Base-by-base conservation (phyloP, 2,329 filamentous ascomycete genomes). In the Coniochaeta sp. region DNA sequence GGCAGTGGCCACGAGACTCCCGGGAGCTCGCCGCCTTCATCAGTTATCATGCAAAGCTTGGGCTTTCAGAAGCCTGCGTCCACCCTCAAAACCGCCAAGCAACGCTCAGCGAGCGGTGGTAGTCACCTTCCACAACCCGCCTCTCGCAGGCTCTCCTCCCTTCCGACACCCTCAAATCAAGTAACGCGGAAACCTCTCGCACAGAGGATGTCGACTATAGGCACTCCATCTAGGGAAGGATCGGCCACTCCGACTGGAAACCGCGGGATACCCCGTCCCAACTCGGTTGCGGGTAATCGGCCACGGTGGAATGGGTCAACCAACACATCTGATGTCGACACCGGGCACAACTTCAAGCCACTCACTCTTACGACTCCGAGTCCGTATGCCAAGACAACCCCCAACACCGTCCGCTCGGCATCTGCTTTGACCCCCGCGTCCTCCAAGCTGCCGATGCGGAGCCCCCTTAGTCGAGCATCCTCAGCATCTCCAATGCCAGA, bases 261-360 rank as follows among this genome's bases (percentile, higher is more conserved):
- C 73, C 64, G 73, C 67, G 34, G 30, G n/a, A 67, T 75, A 56
- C 71, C 79, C 59, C 77, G 80, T 57, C 76, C 81, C 60, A 69
- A 75, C 42, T 75, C 79, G 1, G 77, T 77, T 12, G 65, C 79
- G 36, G 70, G 81, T 60, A 78, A 82, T 60, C 85, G 88, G 57
- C 90, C 90, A 3, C 82, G 86, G 61, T 95, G 90, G 90, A 93
- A 87, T 68, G 69, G 68, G 12, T 89, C 86, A 32, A 84, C 86
- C 6, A 91, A 88, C 66, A 81, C 83, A 4, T 75, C 75, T 7
- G 81, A 86, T 62, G 76, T 86, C n/a, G 81, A 88, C 34, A 82
- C 84, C n/a, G 86, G 87, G 28, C 86, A 89, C 71, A 84, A 85
- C 70, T 89, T 86, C 74, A 88, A 84, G 66, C 83, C 87, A 12